These are phyloP conservation scores for Meripilus lineatus DNA, from an alignment of 1,284 basidiomycete species.

Conservation along the genomic window DNA sequence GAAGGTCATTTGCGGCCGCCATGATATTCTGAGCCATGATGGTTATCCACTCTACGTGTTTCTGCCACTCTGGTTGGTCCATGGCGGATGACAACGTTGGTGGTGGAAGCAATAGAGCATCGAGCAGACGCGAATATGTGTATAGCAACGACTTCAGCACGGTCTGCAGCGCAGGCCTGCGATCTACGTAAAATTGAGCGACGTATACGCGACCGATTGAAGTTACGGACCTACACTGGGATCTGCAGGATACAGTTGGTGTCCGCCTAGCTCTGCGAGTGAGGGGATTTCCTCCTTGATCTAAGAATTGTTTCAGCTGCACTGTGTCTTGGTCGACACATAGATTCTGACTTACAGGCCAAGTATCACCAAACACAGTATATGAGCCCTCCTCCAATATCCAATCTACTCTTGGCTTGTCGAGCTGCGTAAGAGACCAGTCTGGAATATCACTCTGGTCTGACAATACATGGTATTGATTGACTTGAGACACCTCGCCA, in stretches of 20 bases:
- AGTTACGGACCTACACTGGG: conserved; percentile 52
- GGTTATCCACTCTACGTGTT: conserved; percentile 70
- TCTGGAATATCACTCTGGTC: conserved; percentile 70
- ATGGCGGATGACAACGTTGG: conserved; percentile 40
- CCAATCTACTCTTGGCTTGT: conserved; percentile 79
- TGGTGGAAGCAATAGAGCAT: conserved; percentile 58
- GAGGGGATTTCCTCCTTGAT: conserved; percentile 74
- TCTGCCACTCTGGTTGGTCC: conserved; percentile 59
- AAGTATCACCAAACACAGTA: conserved; percentile 72
- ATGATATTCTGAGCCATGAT: conserved; percentile 75
- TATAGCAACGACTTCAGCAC: conserved; percentile 67
- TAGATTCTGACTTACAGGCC: conserved; percentile 53
- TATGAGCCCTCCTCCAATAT: conserved; percentile 68
- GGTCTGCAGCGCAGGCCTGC: conserved; percentile 62
- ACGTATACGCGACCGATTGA: background rate
- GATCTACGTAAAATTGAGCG: conserved; percentile 39
- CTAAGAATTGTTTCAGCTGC: conserved; percentile 28
- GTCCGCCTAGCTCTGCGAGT: conserved; percentile 62
- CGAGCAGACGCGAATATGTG: conserved; percentile 62
- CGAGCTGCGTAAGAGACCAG: conserved; percentile 66
- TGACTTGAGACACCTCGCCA: conserved; percentile 30
- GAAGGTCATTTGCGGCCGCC: conserved; percentile 75
- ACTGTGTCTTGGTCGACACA: background rate
- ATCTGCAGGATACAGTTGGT: conserved; percentile 69
- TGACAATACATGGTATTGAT: conserved; percentile 55